These are phyloP conservation scores for Fragaria vesca DNA, from an alignment of 306 rosid genomes.

Conservation along the genomic window DNA sequence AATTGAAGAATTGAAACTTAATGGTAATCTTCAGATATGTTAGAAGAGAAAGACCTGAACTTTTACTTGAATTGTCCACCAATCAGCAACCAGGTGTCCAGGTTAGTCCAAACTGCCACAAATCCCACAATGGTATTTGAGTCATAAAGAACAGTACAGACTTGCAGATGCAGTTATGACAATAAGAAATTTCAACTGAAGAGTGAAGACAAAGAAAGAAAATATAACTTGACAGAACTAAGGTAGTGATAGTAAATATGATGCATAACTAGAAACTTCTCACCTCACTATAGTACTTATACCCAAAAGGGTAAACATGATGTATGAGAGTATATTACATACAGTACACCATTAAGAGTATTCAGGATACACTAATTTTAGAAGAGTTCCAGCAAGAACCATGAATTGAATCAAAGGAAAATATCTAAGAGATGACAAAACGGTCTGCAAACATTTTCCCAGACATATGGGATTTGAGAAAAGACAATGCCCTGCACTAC, in stretches of 20 bases:
- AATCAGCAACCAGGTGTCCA: slow-evolving; percentile 25
- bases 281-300: not conserved
- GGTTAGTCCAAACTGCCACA: slow-evolving; percentile 22
- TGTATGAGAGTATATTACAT: not conserved
- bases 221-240: not conserved
- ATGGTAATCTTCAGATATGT: slow-evolving; percentile 23
- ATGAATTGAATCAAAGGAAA: not conserved
- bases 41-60: slow-evolving; percentile 24
- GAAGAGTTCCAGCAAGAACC: slow-evolving; percentile 5
- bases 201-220: not conserved
- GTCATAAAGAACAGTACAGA: slow-evolving; percentile 14
- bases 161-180: not conserved
- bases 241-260: not conserved
- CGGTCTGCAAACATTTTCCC: not conserved
- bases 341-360: not conserved
- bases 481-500: slow-evolving; percentile 1
- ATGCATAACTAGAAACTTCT: slow-evolving; percentile 2
- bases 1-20: slow-evolving; percentile 20
- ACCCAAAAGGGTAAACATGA: slow-evolving; percentile 7
- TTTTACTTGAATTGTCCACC: slow-evolving; percentile 18
- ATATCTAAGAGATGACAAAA: not conserved
- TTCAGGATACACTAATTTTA: not conserved
- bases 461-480: not conserved
- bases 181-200: not conserved
- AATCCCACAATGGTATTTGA: slow-evolving; percentile 19